A percentile compares a stretch with the other conserved stretches of the same genome.
Evolutionary conservation across 2,329 filamentous ascomycete species (phyloP).

Genomic region (Fusarium albidum): DNA sequence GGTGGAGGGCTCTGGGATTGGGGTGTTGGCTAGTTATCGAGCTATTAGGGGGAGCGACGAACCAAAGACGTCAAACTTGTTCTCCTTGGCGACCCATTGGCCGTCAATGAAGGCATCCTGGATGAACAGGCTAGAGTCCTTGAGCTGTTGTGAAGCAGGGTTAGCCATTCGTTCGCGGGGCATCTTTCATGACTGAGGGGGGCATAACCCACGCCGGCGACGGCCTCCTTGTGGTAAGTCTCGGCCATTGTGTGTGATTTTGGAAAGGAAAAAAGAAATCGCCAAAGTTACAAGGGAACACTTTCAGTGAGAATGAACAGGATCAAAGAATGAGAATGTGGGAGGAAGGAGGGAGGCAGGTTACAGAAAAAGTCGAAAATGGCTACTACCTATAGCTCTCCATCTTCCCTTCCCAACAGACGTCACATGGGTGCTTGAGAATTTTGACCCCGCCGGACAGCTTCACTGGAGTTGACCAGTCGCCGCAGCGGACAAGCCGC

Average conservation of each 20-base stretch:
- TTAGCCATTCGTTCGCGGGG: constrained; percentile 20
- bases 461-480: constrained; percentile 11
- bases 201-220: constrained; percentile 37
- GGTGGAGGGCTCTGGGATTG: constrained; percentile 36
- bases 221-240: constrained; percentile 41
- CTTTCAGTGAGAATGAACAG: not conserved
- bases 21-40: constrained; percentile 1
- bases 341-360: not conserved
- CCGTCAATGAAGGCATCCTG: constrained; percentile 41
- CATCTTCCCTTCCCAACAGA: constrained; percentile 13
- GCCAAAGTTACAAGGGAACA: constrained; percentile 12
- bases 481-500: not conserved
- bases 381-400: constrained; percentile 20
- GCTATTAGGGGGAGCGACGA: constrained; percentile 18
- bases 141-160: constrained; percentile 29
- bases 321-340: constrained; percentile 2
- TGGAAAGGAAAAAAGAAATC: constrained; percentile 13
- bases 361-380: constrained; percentile 3
- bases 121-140: constrained; percentile 40
- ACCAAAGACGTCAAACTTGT: constrained; percentile 42
- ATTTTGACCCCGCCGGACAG: constrained; percentile 30
- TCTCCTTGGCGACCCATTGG: constrained; percentile 41
- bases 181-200: constrained; percentile 31
- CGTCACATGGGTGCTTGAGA: constrained; percentile 37
- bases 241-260: constrained; percentile 35